Base-by-base conservation (phyloP, 805 yeast species). In the Brettanomyces custersianus region DNA sequence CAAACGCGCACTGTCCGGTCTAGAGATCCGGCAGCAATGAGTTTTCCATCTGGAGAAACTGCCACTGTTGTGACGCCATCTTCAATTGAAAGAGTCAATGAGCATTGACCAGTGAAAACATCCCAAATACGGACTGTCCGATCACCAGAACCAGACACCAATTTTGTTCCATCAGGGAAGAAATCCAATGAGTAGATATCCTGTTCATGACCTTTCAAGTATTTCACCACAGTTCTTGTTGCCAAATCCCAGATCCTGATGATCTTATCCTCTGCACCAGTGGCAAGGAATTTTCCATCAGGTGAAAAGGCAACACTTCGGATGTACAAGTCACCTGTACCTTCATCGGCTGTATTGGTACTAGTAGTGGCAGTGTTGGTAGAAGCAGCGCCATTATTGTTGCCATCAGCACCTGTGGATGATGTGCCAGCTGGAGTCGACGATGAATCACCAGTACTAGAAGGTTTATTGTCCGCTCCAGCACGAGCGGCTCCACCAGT, bases 61-160 rank as follows among this genome's bases (percentile, higher is more conserved):
- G 96, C 95, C 31, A 90, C 96, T 0, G 98, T 90, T 38, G 98
- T 90, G 36, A 90, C 97, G 48, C 98, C 98, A 58, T 90, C 97
- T 62, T 90, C 96, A 50, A 90, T 88, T 13, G 87, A 75, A 46
- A 90, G 68, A 32, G 95, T 87, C 52, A 87, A 69, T 17, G 87
- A 77, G 58, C 95, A 85, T 63, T 84, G 87, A 18, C 95, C 92
- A 27, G 86, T 73, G 48, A 83, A 76, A 55, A 88, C 72, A 60
- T 90, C 96, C 98, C 98, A 90, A 53, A 92, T 81, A 57, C 96
- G 74, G 24, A 90, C 96, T 13, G 96, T 86, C 51, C 95, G 76
- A 63, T 90, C 98, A 39, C 98, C 98, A 12, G 94, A 80, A 26
- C 98, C 98, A 15, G 94, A 81, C 20, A 90, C 96, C 49, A 90